Evolutionary conservation across 768 basidiomycete species (phyloP), one percentile per base, ranked within the genome.

Genomic region (Paxillus rubicundulus): DNA sequence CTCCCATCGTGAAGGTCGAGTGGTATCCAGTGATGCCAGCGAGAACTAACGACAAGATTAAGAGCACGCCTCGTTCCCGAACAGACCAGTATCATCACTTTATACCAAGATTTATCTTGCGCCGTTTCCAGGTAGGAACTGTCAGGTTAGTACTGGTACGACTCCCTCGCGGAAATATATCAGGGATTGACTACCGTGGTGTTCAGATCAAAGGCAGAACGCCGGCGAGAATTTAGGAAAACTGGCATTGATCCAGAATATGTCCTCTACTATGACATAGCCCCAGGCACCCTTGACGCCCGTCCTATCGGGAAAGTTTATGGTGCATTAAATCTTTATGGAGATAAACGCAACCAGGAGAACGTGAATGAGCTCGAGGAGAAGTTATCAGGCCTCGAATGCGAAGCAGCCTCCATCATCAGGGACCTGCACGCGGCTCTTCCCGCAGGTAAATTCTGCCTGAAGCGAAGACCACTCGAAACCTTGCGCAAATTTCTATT

Each of bases 401-500:
- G 50, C 9, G 49, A 62, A 7, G 64, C 72, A 1, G 61, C 66
- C 0, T 2, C 5, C 9, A 47, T 69, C 18, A 65, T 71, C 21
- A 53, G 9, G 34, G 61, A 20, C 52, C 61, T 55, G 36, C 52
- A 38, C 45, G 18, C 6, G 24, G 53, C 49, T 8, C 45, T 48
- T 37, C 27, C 40, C n/a, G 14, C 9, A 30, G 28, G 17, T 30
- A 27, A 18, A 21, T 8, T 70, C 21, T 42, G 51, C 16, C n/a
- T 72, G n/a, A 58, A 65, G 18, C 53, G 72, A 27, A 57, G 57
- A 17, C 59, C 62, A 13, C 56, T 74, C 3, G 62, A 69, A 8
- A 59, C 48, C 5, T 51, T 74, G 30, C 61, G 71, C 3, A 74
- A 71, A 53, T 74, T 74, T 47, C 56, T 74, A 8, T 72, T 72